Evolutionary conservation across 345 rosid genomes (phyloP).

Genomic region (Litchi chinensis): DNA sequence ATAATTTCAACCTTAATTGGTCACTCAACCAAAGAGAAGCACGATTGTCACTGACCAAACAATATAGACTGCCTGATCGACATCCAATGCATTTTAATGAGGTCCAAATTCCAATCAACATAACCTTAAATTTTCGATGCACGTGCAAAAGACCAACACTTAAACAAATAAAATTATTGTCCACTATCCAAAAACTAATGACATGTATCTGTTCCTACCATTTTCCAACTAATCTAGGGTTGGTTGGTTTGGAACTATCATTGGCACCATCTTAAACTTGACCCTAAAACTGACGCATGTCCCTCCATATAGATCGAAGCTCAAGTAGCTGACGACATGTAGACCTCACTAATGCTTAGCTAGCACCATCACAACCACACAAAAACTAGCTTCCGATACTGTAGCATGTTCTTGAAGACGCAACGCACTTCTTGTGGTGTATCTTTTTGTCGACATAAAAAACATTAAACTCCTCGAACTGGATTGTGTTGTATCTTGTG

Average conservation of each 20-base stretch:
- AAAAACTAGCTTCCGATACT: background rate
- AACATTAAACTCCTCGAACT: background rate
- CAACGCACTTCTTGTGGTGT: background rate
- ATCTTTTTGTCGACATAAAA: background rate
- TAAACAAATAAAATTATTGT: too few species aligned
- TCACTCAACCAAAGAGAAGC: too few species aligned
- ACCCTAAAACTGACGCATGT: background rate
- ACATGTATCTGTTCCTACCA: background rate
- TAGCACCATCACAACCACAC: conserved; percentile 22
- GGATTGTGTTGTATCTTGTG: background rate
- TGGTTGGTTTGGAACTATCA: background rate
- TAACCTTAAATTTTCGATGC: background rate
- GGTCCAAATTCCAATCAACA: background rate
- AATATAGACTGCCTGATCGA: background rate
- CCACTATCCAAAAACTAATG: background rate
- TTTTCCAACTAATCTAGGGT: background rate
- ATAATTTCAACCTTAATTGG: too few species aligned
- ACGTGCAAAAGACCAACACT: too few species aligned
- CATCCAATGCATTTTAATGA: background rate
- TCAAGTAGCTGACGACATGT: background rate
- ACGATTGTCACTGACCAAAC: background rate
- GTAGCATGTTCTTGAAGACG: conserved; percentile 26
- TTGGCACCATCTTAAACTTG: background rate
- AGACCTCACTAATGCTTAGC: background rate
- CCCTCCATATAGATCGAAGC: conserved; percentile 2